Evolutionary conservation across 352 stramenopile genomes (phyloP), one percentile per base, ranked within the genome.

Genomic region (Bremia lactucae): DNA sequence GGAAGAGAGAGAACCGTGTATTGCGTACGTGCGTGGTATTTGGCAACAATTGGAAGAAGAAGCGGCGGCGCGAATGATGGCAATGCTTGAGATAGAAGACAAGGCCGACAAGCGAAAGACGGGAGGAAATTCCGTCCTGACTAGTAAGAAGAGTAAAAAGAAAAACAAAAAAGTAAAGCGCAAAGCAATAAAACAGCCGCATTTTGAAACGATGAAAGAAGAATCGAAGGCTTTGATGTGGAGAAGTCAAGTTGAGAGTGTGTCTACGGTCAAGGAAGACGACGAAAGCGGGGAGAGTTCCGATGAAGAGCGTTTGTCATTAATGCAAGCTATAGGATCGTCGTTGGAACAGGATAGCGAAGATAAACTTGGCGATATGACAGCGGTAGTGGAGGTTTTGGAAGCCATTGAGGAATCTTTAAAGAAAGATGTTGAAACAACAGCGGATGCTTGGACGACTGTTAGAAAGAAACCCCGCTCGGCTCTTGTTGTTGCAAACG

Each of bases 71-170:
- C 67, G 76, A 1, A 91, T 88, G 78, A 77, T 87, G 59, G 62
- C 66, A 5, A 91, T 91, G 78, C 55, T 91, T 1, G 75, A 91
- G 53, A 79, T 88, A 65, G 78, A 91, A 38, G 75, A 84, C 36
- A 57, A 62, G n/a, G 36, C 47, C 2, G 42, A 28, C 13, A 40
- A 40, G 35, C 16, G 34, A 18, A 39, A 14, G 6, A 59, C 10
- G 26, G 31, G 16, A 26, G 22, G 36, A 22, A 11, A 7, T 13
- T 51, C 21, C 20, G 28, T 29, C 16, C 18, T 31, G 1, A 61
- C 26, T 20, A 44, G 29, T 23, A 84, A 79, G 37, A 79, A 70
- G 42, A 59, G 14, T 47, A 88, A 83, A 55, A 89, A 85, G 59
- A 83, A 83, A 49, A 72, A 68, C 31, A 83, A 86, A 45, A 85